A percentile compares a stretch with the other conserved stretches of the same genome.
Evolutionary conservation across 345 rosid genomes (phyloP).

Genomic region (Heritiera fomes): DNA sequence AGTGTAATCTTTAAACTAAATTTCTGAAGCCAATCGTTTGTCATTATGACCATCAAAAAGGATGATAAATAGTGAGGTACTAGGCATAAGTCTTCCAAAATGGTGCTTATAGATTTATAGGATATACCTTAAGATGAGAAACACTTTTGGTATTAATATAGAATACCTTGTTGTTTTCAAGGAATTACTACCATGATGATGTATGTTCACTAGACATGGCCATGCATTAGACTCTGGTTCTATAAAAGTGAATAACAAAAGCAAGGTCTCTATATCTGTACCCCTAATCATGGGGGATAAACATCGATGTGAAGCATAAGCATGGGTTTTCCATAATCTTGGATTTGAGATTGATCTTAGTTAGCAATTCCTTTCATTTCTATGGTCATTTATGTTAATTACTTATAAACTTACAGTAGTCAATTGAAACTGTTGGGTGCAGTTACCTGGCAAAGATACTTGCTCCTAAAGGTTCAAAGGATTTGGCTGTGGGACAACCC

Average conservation of each 20-base stretch:
- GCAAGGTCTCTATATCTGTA: not conserved
- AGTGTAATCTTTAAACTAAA: not conserved
- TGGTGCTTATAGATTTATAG: not conserved
- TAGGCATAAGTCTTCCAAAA: not conserved
- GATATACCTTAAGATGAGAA: not conserved
- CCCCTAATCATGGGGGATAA: not conserved
- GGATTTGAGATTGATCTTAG: not conserved
- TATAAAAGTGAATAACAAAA: not conserved
- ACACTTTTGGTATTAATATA: not conserved
- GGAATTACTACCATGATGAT: not conserved
- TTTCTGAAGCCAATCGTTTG: constrained; percentile 1
- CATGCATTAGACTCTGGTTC: not conserved
- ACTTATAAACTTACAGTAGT: constrained; percentile 7
- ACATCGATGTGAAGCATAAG: not conserved
- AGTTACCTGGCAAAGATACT: constrained; percentile 74
- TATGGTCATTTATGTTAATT: not conserved
- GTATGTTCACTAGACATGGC: not conserved
- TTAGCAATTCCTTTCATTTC: not conserved
- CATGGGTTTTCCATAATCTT: not conserved
- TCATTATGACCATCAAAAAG: not conserved
- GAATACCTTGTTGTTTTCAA: constrained; percentile 2
- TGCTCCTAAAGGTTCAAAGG: constrained; percentile 70
- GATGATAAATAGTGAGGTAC: not conserved
- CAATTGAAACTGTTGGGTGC: constrained; percentile 28
- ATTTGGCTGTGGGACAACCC: constrained; percentile 68